Evolutionary conservation across 805 yeast species (phyloP), one percentile per base, ranked within the genome.

Genomic region (Wickerhamia fluorescens): DNA sequence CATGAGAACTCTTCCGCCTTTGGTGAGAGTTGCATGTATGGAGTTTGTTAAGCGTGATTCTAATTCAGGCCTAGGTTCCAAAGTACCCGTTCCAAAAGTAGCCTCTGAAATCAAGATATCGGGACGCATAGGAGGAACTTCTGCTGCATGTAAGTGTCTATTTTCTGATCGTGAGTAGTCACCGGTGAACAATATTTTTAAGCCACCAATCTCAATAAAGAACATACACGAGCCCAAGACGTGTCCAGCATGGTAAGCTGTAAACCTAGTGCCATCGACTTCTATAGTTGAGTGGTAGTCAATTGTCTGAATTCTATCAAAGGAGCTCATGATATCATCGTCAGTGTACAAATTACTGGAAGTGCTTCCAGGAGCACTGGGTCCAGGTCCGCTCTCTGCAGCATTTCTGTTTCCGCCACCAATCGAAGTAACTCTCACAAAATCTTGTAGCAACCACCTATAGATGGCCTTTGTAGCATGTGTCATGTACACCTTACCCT

Each of bases 201-300:
- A 61, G 0, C 96, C 96, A 12, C 95, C 96, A 45, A 92, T 81
- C 54, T 92, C 99, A 27, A 92, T 74, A 41, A 92, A 78, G 54
- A 79, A 92, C 97, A 92, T 92, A 8, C 97, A 96, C 7, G 98
- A 97, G 31, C 99, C 99, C 24, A 92, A 64, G 8, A 92, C 99
- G 67, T 92, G 99, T n/a, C 99, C 99, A 6, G 99, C 99, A 59
- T 89, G 99, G 54, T 81, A 92, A 1, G 98, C 98, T 1, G 98
- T 92, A 61, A 92, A 89, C 48, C 92, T 69, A 33, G 92, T 79
- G 29, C 98, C 98, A 35, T 84, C 94, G 20, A 88, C 83, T 44
- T 92, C 97, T 40, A 86, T 73, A 0, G 98, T 92, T 4, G 96
- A 85, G 55, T 92, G 97, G 55, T 81, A 92, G 53, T 92, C 98